Evolutionary conservation across 257 asterid genomes (phyloP), one percentile per base, ranked within the genome.

Genomic region (Fraxinus americana): DNA sequence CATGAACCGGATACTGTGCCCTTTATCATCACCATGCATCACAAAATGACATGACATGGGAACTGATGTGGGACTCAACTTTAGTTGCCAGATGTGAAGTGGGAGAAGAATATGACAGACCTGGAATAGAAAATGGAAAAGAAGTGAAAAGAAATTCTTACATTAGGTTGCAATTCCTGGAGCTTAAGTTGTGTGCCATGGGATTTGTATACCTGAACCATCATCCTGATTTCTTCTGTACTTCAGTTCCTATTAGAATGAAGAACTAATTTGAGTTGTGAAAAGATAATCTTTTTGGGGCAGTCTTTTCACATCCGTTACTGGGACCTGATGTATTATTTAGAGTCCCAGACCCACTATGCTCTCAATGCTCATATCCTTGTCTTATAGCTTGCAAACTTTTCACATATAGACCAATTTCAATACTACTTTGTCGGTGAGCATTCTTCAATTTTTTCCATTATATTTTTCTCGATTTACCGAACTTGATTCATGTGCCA

Each of bases 71-170:
- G 48, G 48, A 11, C 66, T 70, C 16, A 65, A 72, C 70, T 81
- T 68, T 38, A 41, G 63, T 78, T 77, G 32, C 50, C 70, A 48
- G 30, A 48, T 73, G 74, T 70, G 25, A 79, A 74, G 50, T 78
- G 35, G 34, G 69, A n/a, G 41, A 27, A 54, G 48, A 70, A 27
- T 17, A 73, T 52, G 63, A 29, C 65, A 57, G 75, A 29, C 68
- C 57, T n/a, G 50, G 74, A 79, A 30, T 32, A 30, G 7, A 19
- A 36, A 19, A 34, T 7, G 36, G 54, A 52, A 17, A 59, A 67
- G 61, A 34, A 72, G 0, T 19, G 6, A 65, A 3, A 27, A 27
- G 29, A 39, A 27, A 21, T 6, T 59, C 19, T 9, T 8, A 61
- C 32, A 16, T 65, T 4, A 39, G 25, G 48, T 35, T 68, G 48